A percentile compares a stretch with the other conserved stretches of the same genome.
phyloP scores from a whole-genome alignment of 208 protist species.

The Endotrypanum monterogeii region DNA sequence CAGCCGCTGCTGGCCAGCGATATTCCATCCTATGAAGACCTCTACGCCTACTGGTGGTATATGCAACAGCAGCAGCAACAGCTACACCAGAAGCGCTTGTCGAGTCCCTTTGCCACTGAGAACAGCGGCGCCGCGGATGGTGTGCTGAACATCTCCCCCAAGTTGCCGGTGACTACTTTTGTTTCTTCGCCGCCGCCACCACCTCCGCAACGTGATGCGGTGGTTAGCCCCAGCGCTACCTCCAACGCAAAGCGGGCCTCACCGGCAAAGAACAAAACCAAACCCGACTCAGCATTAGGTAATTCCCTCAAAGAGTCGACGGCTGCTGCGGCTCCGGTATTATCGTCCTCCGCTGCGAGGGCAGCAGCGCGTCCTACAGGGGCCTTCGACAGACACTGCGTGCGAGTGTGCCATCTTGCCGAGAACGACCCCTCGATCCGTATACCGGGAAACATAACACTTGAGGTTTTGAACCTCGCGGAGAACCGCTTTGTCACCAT shows the following conservation, averaged over 20 bases:
- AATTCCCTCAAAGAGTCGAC: not conserved
- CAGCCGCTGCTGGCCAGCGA: slow-evolving; percentile 27
- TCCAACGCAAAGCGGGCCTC: slow-evolving; percentile 26
- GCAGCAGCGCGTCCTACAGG: slow-evolving; percentile 43
- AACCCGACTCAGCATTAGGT: slow-evolving; percentile 14
- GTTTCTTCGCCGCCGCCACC: not conserved
- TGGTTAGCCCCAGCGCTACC: slow-evolving; percentile 20
- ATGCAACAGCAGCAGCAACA: slow-evolving; percentile 25
- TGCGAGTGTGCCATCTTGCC: slow-evolving; percentile 49
- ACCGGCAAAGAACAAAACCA: slow-evolving; percentile 22
- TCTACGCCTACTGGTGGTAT: slow-evolving; percentile 68
- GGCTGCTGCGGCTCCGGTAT: slow-evolving; percentile 4
- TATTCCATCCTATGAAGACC: slow-evolving; percentile 74
- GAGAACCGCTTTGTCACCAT: slow-evolving; percentile 71
- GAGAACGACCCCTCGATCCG: slow-evolving; percentile 54
- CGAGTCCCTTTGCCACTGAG: not conserved
- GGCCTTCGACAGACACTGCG: slow-evolving; percentile 78
- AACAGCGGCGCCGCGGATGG: not conserved
- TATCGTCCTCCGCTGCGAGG: slow-evolving; percentile 29
- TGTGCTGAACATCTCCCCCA: not conserved
- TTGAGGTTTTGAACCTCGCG: slow-evolving; percentile 81
- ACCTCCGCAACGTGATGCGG: slow-evolving; percentile 18
- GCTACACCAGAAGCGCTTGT: not conserved
- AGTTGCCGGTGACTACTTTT: not conserved
- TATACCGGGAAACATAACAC: slow-evolving; percentile 82